Evolutionary conservation across 1,284 basidiomycete genomes (phyloP).

Genomic region (Rhodofomes roseus): DNA sequence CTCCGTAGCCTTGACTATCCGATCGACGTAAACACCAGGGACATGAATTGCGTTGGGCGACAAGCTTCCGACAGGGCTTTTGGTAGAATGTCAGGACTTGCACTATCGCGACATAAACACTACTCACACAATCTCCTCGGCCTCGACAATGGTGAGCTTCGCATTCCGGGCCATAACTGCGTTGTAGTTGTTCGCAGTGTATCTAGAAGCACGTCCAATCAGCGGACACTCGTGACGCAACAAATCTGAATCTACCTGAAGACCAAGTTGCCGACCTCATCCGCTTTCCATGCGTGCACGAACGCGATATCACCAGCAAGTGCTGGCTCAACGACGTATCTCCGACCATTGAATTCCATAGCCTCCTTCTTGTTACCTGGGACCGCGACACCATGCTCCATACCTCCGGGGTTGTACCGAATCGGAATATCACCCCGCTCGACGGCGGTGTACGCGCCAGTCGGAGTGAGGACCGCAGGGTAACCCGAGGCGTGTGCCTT

Average conservation of each 20-base stretch:
- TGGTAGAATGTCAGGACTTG: neutral
- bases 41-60: slow-evolving; percentile 82
- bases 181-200: slow-evolving; percentile 87
- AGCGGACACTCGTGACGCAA: neutral
- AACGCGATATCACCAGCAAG: slow-evolving; percentile 88
- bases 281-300: slow-evolving; percentile 92
- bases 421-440: slow-evolving; percentile 77
- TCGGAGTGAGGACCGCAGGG: slow-evolving; percentile 93
- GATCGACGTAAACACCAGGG: slow-evolving; percentile 86
- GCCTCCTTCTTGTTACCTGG: slow-evolving; percentile 79
- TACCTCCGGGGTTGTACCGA: slow-evolving; percentile 67
- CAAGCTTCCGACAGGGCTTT: slow-evolving; percentile 68
- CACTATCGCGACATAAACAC: neutral
- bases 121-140: slow-evolving; percentile 78
- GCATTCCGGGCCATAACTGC: slow-evolving; percentile 87
- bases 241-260: slow-evolving; percentile 51
- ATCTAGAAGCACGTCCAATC: slow-evolving; percentile 38
- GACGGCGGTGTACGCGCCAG: slow-evolving; percentile 83
- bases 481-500: slow-evolving; percentile 92
- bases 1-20: slow-evolving; percentile 74
- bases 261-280: slow-evolving; percentile 83
- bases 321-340: slow-evolving; percentile 85
- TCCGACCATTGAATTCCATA: slow-evolving; percentile 74
- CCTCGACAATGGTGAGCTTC: slow-evolving; percentile 89
- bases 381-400: slow-evolving; percentile 58